These are phyloP conservation scores for Nothophytophthora sp. DNA, from an alignment of 352 stramenopile species.

Conservation along the genomic window DNA sequence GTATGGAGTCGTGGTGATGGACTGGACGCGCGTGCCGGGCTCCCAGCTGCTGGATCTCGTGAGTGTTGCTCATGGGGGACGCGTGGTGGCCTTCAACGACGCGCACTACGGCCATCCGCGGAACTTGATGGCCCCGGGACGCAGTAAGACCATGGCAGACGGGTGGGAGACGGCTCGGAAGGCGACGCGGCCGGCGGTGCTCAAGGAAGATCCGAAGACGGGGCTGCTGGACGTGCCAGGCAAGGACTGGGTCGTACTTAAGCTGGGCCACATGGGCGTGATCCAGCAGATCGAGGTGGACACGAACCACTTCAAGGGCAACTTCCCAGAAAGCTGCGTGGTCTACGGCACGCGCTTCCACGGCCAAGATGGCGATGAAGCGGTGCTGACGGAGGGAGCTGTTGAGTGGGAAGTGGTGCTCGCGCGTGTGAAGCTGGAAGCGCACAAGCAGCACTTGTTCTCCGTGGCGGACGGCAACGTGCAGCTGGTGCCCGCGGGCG, in stretches of 20 bases:
- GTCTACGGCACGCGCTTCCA: conserved; percentile 75
- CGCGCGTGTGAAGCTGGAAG: conserved; percentile 79
- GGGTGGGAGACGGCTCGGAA: conserved; percentile 96
- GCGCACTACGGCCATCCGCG: conserved; percentile 95
- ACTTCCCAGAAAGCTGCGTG: conserved; percentile 92
- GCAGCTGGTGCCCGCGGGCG: conserved; percentile 43
- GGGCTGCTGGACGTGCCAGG: conserved; percentile 68
- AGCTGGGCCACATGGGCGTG: conserved; percentile 80
- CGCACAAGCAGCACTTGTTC: conserved; percentile 90
- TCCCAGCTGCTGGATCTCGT: conserved; percentile 86
- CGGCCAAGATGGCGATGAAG: conserved; percentile 24
- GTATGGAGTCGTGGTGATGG: conserved; percentile 64
- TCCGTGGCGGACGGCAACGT: conserved; percentile 55
- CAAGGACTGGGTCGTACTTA: conserved; percentile 93
- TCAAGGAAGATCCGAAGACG: conserved; percentile 43
- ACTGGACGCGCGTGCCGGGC: conserved; percentile 56
- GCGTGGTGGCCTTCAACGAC: conserved; percentile 91
- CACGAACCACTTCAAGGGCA: conserved; percentile 96
- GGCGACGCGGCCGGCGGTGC: conserved; percentile 73
- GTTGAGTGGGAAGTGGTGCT: conserved; percentile 88
- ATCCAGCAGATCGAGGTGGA: conserved; percentile 86
- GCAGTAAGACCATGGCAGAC: conserved; percentile 92
- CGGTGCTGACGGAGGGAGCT: conserved; percentile 30
- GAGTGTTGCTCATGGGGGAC: conserved; percentile 78
- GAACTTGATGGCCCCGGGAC: conserved; percentile 87